phyloP scores from a whole-genome alignment of 2,329 filamentous ascomycete genomes.

The Colletotrichum gigasporum region DNA sequence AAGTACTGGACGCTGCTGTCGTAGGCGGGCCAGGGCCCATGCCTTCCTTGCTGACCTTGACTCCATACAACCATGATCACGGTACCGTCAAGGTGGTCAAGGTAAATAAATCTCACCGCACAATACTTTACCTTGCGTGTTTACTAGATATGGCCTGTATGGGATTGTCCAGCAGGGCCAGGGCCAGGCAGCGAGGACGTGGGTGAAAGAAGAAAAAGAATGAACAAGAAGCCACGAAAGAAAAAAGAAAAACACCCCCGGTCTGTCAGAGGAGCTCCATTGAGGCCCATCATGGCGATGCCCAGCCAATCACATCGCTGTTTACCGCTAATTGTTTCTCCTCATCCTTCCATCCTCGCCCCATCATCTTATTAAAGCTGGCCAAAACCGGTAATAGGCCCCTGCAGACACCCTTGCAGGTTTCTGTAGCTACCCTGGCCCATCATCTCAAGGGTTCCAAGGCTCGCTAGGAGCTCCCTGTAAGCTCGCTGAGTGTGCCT shows the following conservation, averaged over 20 bases:
- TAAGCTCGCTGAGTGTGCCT: not conserved
- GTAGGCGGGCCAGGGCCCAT: too few relatives aligned
- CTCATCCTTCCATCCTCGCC: slow-evolving; percentile 10
- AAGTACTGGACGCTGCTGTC: too few relatives aligned
- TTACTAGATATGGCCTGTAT: too few relatives aligned
- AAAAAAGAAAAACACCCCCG: not conserved
- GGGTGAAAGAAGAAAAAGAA: not conserved
- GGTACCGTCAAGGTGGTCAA: not conserved
- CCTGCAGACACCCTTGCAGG: slow-evolving; percentile 6
- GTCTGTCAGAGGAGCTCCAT: not conserved
- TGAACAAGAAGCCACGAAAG: not conserved
- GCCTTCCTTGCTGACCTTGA: not conserved
- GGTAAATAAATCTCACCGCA: not conserved
- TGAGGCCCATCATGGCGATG: not conserved
- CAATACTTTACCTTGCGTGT: too few relatives aligned
- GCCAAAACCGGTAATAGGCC: slow-evolving; percentile 11
- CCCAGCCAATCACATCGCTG: not conserved
- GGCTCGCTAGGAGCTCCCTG: slow-evolving; percentile 2
- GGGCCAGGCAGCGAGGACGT: too few relatives aligned
- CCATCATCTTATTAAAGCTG: slow-evolving; percentile 23
- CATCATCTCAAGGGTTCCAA: slow-evolving; percentile 11
- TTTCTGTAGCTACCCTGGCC: slow-evolving; percentile 3
- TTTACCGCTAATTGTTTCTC: not conserved
- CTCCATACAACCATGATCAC: not conserved
- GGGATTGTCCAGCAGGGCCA: too few relatives aligned